Conservation (phyloP, 768 basidiomycete species). For the Macrolepiota dolichaula region DNA sequence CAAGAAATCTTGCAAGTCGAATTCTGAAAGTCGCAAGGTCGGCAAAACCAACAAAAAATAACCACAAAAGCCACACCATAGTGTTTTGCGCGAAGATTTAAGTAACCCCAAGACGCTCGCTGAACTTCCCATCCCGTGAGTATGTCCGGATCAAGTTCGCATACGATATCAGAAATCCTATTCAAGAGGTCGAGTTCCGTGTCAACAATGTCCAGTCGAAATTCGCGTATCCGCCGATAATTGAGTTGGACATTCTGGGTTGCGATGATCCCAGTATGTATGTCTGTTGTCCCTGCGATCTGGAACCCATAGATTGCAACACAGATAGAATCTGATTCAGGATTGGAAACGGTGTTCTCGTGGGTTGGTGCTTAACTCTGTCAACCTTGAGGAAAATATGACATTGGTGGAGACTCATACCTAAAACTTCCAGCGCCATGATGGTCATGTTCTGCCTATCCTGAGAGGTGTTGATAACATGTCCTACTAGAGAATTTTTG, state of each 20-base stretch:
- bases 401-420: slow-evolving; percentile 35
- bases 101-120: slow-evolving; percentile 85
- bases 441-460: slow-evolving; percentile 75
- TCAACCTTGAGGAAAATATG: not conserved
- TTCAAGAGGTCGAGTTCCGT: slow-evolving; percentile 84
- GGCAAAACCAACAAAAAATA: not conserved
- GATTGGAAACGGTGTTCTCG: slow-evolving; percentile 58
- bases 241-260: slow-evolving; percentile 39
- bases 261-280: slow-evolving; percentile 50
- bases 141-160: slow-evolving; percentile 86
- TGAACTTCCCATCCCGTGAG: slow-evolving; percentile 93
- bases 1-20: slow-evolving; percentile 70
- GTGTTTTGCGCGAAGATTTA: slow-evolving; percentile 58
- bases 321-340: slow-evolving; percentile 59
- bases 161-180: slow-evolving; percentile 64
- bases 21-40: slow-evolving; percentile 39
- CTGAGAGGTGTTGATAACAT: slow-evolving; percentile 28
- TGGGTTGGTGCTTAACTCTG: slow-evolving; percentile 52
- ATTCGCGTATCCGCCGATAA: slow-evolving; percentile 37
- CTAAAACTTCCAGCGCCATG: slow-evolving; percentile 82
- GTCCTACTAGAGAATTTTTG: slow-evolving; percentile 46
- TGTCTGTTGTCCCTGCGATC: slow-evolving; percentile 34
- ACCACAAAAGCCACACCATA: slow-evolving; percentile 43
- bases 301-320: slow-evolving; percentile 78
- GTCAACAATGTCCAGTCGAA: slow-evolving; percentile 49